phyloP scores from a whole-genome alignment of 2,329 filamentous ascomycete species.

The Ilyonectria destructans region DNA sequence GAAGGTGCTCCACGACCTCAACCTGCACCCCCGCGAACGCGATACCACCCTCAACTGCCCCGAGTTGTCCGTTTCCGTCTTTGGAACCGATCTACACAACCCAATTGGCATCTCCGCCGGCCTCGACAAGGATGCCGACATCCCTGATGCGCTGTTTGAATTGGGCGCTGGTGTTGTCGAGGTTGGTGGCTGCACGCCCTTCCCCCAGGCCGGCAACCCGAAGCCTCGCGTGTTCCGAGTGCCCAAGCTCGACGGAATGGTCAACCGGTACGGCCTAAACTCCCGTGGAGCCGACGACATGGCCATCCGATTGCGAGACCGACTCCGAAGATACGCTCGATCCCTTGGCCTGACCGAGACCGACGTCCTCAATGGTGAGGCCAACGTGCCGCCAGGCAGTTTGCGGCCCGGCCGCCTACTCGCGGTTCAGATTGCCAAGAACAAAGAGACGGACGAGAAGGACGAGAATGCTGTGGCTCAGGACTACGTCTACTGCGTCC shows the following conservation, averaged over 20 bases:
- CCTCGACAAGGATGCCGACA: constrained; percentile 93
- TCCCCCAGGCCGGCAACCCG: constrained; percentile 90
- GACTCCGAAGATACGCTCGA: constrained; percentile 84
- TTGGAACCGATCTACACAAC: constrained; percentile 84
- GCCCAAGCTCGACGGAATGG: constrained; percentile 86
- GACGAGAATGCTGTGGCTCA: constrained; percentile 87
- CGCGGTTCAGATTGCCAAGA: constrained; percentile 96
- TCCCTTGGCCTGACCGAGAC: constrained; percentile 79
- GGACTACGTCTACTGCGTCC: constrained; percentile 92
- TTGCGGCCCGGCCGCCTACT: constrained; percentile 83
- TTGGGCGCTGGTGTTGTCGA: constrained; percentile 91
- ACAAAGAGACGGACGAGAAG: constrained; percentile 89
- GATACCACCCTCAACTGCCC: constrained; percentile 58
- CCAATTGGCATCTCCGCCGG: constrained; percentile 96
- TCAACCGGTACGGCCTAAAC: constrained; percentile 97
- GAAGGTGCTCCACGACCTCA: constrained; percentile 80
- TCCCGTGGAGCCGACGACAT: constrained; percentile 91
- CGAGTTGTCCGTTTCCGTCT: constrained; percentile 69
- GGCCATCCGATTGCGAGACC: constrained; percentile 82
- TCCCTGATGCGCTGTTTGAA: constrained; percentile 87
- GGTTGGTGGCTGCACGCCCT: constrained; percentile 90
- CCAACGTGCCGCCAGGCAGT: constrained; percentile 86
- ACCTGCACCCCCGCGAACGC: constrained; percentile 88
- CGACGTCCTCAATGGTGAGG: constrained; percentile 83
- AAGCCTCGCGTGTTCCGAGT: constrained; percentile 91